phyloP scores from a whole-genome alignment of 148 eudicot genomes.

The Salicornia ramosissima region DNA sequence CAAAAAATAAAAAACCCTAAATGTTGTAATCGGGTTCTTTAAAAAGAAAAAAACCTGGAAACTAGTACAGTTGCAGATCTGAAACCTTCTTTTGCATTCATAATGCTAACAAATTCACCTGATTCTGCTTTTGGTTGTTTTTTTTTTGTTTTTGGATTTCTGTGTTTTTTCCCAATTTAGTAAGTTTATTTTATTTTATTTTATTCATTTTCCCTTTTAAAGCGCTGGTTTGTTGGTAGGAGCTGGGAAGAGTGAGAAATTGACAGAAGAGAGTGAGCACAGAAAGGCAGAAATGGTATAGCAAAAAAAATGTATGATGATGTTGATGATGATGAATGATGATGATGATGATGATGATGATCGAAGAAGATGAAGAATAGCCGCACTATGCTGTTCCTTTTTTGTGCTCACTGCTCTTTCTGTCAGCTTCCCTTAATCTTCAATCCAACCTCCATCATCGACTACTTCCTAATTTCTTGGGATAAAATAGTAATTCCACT shows the following conservation, averaged over 20 bases:
- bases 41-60: too few species aligned
- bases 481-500: slow-evolving; percentile 18
- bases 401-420: slow-evolving; percentile 70
- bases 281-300: slow-evolving; percentile 43
- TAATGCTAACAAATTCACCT: not conserved
- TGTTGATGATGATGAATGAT: too few species aligned
- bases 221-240: too few species aligned
- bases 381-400: slow-evolving; percentile 38
- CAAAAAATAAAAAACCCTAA: slow-evolving; percentile 10
- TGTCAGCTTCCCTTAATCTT: slow-evolving; percentile 37
- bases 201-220: not conserved
- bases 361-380: too few species aligned
- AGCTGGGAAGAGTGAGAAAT: slow-evolving; percentile 25
- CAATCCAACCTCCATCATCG: not conserved
- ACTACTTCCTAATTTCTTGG: not conserved
- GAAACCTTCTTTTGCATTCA: slow-evolving; percentile 18
- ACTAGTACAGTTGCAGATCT: slow-evolving; percentile 30
- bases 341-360: too few species aligned
- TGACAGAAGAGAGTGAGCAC: slow-evolving; percentile 90
- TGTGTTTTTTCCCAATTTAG: not conserved
- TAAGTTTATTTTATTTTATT: not conserved
- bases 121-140: too few species aligned
- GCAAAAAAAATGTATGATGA: too few species aligned
- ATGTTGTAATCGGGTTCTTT: slow-evolving; percentile 1
- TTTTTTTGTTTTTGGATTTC: not conserved